These are phyloP conservation scores for Scheffersomyces quercinus DNA, from an alignment of 1,139 yeast species.

Conservation along the genomic window DNA sequence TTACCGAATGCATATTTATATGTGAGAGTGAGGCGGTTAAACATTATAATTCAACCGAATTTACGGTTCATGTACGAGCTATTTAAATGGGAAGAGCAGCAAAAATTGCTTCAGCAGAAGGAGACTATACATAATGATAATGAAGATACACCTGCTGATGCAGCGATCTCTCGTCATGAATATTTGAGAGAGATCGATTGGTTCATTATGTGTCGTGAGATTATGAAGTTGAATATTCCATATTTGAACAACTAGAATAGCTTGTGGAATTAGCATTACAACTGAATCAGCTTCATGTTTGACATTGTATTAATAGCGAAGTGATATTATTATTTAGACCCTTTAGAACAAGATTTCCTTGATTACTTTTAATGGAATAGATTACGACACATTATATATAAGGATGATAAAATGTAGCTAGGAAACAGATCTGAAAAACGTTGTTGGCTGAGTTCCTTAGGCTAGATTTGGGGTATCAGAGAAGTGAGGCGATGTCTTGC, in stretches of 20 bases:
- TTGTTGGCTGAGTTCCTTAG: too few relatives aligned
- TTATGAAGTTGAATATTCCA: conserved; percentile 70
- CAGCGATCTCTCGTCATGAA: conserved; percentile 8
- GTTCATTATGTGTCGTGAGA: conserved; percentile 87
- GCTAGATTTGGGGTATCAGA: too few relatives aligned
- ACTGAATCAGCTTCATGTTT: too few relatives aligned
- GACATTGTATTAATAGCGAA: too few relatives aligned
- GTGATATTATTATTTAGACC: too few relatives aligned
- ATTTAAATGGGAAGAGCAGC: conserved; percentile 49
- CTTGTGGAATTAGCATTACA: too few relatives aligned
- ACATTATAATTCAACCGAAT: conserved; percentile 51
- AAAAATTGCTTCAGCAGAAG: conserved; percentile 18
- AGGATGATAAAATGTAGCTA: too few relatives aligned
- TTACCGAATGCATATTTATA: conserved; percentile 47
- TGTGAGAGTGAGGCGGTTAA: conserved; percentile 47
- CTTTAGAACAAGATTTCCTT: too few relatives aligned
- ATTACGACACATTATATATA: too few relatives aligned
- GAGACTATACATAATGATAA: conserved; percentile 3
- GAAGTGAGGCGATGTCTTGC: too few relatives aligned
- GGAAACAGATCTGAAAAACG: too few relatives aligned
- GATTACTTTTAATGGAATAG: too few relatives aligned
- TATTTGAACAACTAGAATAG: conserved; percentile 29
- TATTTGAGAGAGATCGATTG: conserved; percentile 78
- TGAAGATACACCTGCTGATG: conserved; percentile 4
- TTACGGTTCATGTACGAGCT: conserved; percentile 50